Base-by-base conservation (phyloP, 805 yeast species). In the Candida corydali region DNA sequence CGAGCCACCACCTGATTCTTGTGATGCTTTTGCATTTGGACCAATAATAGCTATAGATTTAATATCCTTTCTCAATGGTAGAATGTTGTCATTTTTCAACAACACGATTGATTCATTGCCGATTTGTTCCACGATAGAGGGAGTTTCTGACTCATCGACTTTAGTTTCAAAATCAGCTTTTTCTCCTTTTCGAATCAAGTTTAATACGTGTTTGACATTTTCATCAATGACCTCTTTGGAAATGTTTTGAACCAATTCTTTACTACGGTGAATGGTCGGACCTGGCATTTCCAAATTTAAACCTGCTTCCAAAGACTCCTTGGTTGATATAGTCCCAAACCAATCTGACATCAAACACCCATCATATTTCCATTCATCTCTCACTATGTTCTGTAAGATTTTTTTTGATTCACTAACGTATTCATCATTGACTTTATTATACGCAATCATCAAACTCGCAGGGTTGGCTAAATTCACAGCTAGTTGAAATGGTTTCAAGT, bases 201-300 rank as follows among this genome's bases (percentile, higher is more conserved):
- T 48, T 40, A 59, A 47, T 11, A 58, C 51, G 20, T 46, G 43
- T 38, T 52, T 49, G 10, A 51, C 65, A 25, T 59, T 47, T 14
- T 50, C 63, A 36, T 58, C 59, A 19, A 59, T 30, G 32, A 47
- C 37, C 39, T 59, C 63, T 26, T 49, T 43, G 5, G 59, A 45
- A 15, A 37, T 35, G 3, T 57, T 35, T 59, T 51, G 50, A 11
- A 58, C 25, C 15, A 44, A 40, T 3, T 30, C 40, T 3, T 34
- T 31, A 3, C 31, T 34, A 40, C 64, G 46, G 36, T 54, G 48
- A 17, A 28, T 39, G 1, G 63, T 43, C 8, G 60, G 61, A 8
- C 64, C 64, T 1, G 64, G 64, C 64, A 59, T 59, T 42, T 59
- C 64, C 40, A 59, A 45, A 39, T 58, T 61, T 39, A 59, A 48